These are phyloP conservation scores for Trypanosoma congolense DNA, from an alignment of 208 protist genomes.

Conservation along the genomic window DNA sequence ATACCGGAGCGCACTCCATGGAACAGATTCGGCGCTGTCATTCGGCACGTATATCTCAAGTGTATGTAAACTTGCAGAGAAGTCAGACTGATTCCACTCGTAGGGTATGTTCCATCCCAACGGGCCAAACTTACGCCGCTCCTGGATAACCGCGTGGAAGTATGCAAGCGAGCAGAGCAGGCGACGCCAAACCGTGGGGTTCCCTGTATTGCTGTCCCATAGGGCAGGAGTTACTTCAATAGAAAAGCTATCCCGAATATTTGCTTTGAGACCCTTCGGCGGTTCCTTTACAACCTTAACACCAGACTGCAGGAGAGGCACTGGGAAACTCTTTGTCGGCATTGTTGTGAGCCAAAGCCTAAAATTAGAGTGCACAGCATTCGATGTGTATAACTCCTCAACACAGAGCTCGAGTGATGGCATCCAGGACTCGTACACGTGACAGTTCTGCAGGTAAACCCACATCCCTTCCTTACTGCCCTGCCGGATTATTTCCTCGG, in stretches of 20 bases:
- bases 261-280: slow-evolving; percentile 93
- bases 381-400: slow-evolving; percentile 63
- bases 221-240: slow-evolving; percentile 60
- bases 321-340: slow-evolving; percentile 90
- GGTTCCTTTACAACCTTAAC: slow-evolving; percentile 97
- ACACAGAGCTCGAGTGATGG: slow-evolving; percentile 89
- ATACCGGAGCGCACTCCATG: slow-evolving; percentile 87
- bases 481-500: slow-evolving; percentile 84
- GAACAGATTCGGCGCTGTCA: slow-evolving; percentile 31
- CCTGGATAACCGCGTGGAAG: slow-evolving; percentile 93
- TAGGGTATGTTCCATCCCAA: slow-evolving; percentile 96
- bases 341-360: slow-evolving; percentile 96
- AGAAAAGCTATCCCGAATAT: slow-evolving; percentile 87
- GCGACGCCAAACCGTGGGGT: slow-evolving; percentile 82
- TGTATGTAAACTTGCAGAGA: slow-evolving; percentile 81
- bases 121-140: slow-evolving; percentile 92
- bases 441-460: slow-evolving; percentile 96
- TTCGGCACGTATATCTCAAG: slow-evolving; percentile 69
- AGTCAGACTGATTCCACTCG: slow-evolving; percentile 93
- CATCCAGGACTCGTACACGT: slow-evolving; percentile 94
- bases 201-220: slow-evolving; percentile 79
- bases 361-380: slow-evolving; percentile 87
- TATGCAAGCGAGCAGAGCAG: slow-evolving; percentile 95
- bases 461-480: slow-evolving; percentile 79
- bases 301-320: slow-evolving; percentile 92